These are phyloP conservation scores for Rhynchospora breviuscula DNA, from an alignment of 176 grass and related monocot genomes.

Conservation along the genomic window DNA sequence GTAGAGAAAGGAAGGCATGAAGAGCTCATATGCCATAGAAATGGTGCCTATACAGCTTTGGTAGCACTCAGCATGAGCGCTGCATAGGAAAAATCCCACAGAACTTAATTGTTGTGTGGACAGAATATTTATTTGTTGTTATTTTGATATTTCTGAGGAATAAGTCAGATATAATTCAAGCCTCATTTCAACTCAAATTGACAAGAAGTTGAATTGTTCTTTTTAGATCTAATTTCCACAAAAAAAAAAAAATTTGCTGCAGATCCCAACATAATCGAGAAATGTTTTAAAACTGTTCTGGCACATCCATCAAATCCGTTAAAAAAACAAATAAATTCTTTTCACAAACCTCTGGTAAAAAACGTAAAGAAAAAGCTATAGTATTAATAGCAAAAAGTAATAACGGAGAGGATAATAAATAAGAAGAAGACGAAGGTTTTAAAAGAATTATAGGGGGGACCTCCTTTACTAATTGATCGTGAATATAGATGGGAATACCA, in stretches of 20 bases:
- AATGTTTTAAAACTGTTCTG: neutral
- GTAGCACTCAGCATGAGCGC: constrained; percentile 42
- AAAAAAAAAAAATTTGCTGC: neutral
- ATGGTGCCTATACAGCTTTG: constrained; percentile 60
- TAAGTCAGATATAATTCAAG: neutral
- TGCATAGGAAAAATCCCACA: neutral
- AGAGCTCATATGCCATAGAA: constrained; percentile 37
- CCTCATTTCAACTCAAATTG: neutral
- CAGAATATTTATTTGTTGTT: neutral
- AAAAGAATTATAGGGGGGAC: neutral
- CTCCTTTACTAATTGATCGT: neutral
- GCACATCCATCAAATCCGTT: neutral
- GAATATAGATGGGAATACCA: too few species aligned
- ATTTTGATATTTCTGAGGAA: neutral
- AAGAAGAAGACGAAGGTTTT: too few species aligned
- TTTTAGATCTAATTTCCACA: neutral
- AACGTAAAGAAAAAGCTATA: neutral
- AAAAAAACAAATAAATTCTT: neutral
- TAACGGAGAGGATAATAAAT: too few species aligned
- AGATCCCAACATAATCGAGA: neutral
- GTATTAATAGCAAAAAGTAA: too few species aligned
- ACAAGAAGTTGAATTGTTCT: neutral
- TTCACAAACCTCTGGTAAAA: neutral
- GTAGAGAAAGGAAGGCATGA: constrained; percentile 64
- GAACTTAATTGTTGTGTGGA: neutral